Evolutionary conservation across 179 eudicot species (phyloP), one percentile per base, ranked within the genome.

Genomic region (Sideroxylon spinosum): DNA sequence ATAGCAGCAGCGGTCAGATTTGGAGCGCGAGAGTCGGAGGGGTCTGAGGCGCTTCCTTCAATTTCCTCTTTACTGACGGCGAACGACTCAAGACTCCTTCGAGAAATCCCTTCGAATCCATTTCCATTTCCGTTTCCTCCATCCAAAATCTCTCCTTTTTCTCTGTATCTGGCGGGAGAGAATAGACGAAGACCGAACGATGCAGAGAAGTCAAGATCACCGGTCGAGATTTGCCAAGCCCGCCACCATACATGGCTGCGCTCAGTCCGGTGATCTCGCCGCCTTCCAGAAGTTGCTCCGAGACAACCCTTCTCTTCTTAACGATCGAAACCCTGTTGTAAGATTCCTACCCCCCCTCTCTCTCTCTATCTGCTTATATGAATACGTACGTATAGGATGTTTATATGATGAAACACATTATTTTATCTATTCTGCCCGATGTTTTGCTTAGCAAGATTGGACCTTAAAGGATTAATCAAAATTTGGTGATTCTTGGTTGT

Each of bases 301-400:
- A 22, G 86, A 83, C 13, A 91, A 85, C 63, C 94, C 97, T 69
- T 90, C 90, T 78, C 93, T 91, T 79, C 88, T 95, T 65, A 95
- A 93, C 82, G 95, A 95, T 55, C 88, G 91, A 2, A 95, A 95
- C 82, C 92, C 99, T 55, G 93, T 95, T 69, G 98, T 95, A 89
- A 82, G 92, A 78, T 77, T 63, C 60, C 53, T 52, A 25, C 56
- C 29, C 60, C 60, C 23, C 63, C 78, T 81, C 20, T 49, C 13
- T 62, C 70, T 67, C n/a, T 56, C 6, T 68, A 63, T 73, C n/a
- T 57, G 4, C 56, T 4, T 80, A 59, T 29, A 37, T 44, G 44
- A 37, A 26, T 23, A 56, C 62, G 25, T 20, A 7, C 10, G 8
- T 53, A 8, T 19, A 19, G 17, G 16, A 14, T 26, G 46, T 53